These are phyloP conservation scores for Nemania bipapillata DNA, from an alignment of 2,329 filamentous ascomycete species.

Conservation along the genomic window DNA sequence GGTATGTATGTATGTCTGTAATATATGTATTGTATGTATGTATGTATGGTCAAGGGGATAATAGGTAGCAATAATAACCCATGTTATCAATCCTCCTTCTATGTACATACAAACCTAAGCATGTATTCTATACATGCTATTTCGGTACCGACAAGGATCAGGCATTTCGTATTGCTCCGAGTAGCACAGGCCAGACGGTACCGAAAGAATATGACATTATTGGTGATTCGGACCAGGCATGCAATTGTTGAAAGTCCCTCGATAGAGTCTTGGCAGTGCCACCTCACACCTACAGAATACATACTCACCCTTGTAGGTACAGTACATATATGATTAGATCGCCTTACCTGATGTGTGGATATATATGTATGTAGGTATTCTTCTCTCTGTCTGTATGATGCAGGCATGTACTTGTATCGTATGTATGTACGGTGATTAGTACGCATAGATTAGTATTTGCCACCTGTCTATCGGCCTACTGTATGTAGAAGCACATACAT, in stretches of 20 bases:
- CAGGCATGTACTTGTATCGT: too few relatives aligned
- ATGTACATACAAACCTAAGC: too few relatives aligned
- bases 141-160: constrained; percentile 32
- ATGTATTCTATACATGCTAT: constrained; percentile 23
- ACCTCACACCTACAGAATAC: constrained; percentile 25
- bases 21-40: too few relatives aligned
- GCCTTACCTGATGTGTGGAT: neutral
- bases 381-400: too few relatives aligned
- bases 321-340: constrained; percentile 26
- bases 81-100: constrained; percentile 22
- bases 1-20: too few relatives aligned
- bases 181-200: constrained; percentile 35
- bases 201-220: constrained; percentile 31
- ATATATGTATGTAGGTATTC: constrained; percentile 3
- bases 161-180: constrained; percentile 35
- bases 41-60: constrained; percentile 10
- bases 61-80: constrained; percentile 6
- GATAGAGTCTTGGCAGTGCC: constrained; percentile 31
- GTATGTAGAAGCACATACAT: too few relatives aligned
- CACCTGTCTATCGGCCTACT: too few relatives aligned
- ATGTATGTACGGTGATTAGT: too few relatives aligned
- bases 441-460: neutral
- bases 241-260: constrained; percentile 26
- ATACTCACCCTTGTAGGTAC: constrained; percentile 27
- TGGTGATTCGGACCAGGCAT: constrained; percentile 27